These are phyloP conservation scores for Tolypocladium ovalisporum DNA, from an alignment of 2,329 filamentous ascomycete species.

Conservation along the genomic window DNA sequence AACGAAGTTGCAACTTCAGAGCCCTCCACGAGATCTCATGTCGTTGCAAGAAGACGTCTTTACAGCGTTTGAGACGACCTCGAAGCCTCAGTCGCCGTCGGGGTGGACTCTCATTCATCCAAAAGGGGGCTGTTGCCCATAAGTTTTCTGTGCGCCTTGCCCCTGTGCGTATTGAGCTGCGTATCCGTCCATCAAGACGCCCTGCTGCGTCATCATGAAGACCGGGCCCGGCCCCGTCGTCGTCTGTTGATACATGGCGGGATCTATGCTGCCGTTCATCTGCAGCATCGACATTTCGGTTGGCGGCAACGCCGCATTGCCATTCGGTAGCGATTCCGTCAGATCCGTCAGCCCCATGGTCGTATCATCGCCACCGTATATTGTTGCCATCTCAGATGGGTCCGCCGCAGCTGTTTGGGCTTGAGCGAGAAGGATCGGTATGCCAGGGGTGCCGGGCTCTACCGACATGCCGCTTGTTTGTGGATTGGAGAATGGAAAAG, in stretches of 20 bases:
- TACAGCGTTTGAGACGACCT: background rate
- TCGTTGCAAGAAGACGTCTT: background rate
- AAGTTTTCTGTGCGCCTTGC: conserved; percentile 5
- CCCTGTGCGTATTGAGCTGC: conserved; percentile 7
- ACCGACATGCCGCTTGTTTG: conserved; percentile 5
- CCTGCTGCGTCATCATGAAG: conserved; percentile 11
- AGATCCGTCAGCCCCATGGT: conserved; percentile 11
- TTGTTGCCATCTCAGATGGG: conserved; percentile 6
- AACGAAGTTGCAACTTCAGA: background rate
- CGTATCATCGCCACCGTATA: conserved; percentile 12
- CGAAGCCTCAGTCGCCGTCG: background rate
- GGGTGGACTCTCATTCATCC: background rate
- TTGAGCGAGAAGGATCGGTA: conserved; percentile 16
- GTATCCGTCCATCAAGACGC: conserved; percentile 11
- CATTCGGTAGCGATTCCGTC: conserved; percentile 8
- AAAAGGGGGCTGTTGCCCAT: conserved; percentile 7
- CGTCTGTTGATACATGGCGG: conserved; percentile 11
- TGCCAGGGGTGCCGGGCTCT: conserved; percentile 13
- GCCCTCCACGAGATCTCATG: background rate
- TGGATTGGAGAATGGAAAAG: background rate
- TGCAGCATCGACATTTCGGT: conserved; percentile 7
- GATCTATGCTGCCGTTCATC: conserved; percentile 5
- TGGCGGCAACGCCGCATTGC: conserved; percentile 3
- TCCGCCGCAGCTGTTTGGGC: conserved; percentile 10
- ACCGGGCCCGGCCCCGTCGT: conserved; percentile 5